Evolutionary conservation across 495 filamentous ascomycete genomes (phyloP).

Genomic region (Penicillium chermesinum): DNA sequence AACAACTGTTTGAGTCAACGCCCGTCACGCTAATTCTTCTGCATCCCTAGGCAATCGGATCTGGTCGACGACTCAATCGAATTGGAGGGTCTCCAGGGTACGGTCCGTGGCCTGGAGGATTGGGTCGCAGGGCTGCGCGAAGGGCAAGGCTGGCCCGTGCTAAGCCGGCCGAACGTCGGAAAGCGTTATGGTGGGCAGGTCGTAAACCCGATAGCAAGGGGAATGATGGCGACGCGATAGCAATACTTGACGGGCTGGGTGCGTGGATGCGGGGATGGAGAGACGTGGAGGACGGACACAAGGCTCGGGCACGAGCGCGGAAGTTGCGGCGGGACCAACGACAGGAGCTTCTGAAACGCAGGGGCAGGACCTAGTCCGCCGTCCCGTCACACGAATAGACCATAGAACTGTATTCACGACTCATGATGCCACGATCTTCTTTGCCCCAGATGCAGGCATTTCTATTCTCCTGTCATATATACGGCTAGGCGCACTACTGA

Average conservation of each 20-base stretch:
- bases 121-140: constrained; percentile 28
- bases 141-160: constrained; percentile 15
- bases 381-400: too few species aligned
- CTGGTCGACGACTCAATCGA: constrained; percentile 32
- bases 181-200: constrained; percentile 16
- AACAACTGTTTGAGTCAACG: neutral
- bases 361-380: too few species aligned
- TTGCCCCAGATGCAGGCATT: neutral
- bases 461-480: too few species aligned
- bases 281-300: constrained; percentile 35
- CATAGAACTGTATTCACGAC: too few species aligned
- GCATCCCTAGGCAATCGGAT: constrained; percentile 23
- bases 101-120: constrained; percentile 28
- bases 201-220: constrained; percentile 8
- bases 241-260: constrained; percentile 31
- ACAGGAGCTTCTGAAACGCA: constrained; percentile 8
- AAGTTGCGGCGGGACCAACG: constrained; percentile 20
- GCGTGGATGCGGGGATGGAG: constrained; percentile 42
- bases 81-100: constrained; percentile 35
- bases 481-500: too few species aligned
- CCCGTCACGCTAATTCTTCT: neutral
- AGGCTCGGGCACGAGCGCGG: constrained; percentile 22
- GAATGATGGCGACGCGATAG: constrained; percentile 19
- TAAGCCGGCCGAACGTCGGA: constrained; percentile 1
- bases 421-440: too few species aligned